These are phyloP conservation scores for Davidsoniella eucalypti DNA, from an alignment of 2,329 filamentous ascomycete species.

Conservation along the genomic window DNA sequence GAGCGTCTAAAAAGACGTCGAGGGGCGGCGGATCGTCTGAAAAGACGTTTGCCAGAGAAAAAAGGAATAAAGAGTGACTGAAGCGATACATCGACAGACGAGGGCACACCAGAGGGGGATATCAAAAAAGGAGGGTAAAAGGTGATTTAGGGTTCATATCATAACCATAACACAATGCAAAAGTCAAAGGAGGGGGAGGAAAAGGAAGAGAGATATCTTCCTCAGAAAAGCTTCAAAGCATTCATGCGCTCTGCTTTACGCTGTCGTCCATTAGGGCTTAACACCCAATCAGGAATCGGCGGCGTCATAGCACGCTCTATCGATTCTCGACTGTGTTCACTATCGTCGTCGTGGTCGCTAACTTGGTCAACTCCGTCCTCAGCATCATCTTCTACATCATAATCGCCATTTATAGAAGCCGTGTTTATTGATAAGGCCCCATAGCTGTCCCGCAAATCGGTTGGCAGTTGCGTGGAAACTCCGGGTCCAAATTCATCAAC, in stretches of 20 bases:
- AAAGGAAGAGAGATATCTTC: not conserved
- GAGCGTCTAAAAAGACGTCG: slow-evolving; percentile 10
- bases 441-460: not conserved
- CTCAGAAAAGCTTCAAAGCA: slow-evolving; percentile 3
- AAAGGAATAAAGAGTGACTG: slow-evolving; percentile 2
- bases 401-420: slow-evolving; percentile 14
- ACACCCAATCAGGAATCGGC: slow-evolving; percentile 44
- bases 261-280: slow-evolving; percentile 35
- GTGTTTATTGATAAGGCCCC: slow-evolving; percentile 1
- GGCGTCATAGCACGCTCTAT: slow-evolving; percentile 36
- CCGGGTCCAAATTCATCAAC: slow-evolving; percentile 28
- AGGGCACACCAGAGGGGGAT: not conserved
- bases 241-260: not conserved
- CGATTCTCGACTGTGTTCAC: slow-evolving; percentile 12
- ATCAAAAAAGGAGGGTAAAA: not conserved
- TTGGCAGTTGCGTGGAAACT: not conserved
- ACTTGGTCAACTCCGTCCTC: slow-evolving; percentile 12
- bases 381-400: slow-evolving; percentile 16
- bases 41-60: not conserved
- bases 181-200: not conserved
- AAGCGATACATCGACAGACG: not conserved
- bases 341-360: slow-evolving; percentile 1
- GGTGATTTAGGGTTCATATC: not conserved
- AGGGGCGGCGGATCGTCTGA: not conserved
- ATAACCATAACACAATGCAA: not conserved